Evolutionary conservation across 2,329 filamentous ascomycete genomes (phyloP), one percentile per base, ranked within the genome.

Genomic region (Fusarium camptoceras): DNA sequence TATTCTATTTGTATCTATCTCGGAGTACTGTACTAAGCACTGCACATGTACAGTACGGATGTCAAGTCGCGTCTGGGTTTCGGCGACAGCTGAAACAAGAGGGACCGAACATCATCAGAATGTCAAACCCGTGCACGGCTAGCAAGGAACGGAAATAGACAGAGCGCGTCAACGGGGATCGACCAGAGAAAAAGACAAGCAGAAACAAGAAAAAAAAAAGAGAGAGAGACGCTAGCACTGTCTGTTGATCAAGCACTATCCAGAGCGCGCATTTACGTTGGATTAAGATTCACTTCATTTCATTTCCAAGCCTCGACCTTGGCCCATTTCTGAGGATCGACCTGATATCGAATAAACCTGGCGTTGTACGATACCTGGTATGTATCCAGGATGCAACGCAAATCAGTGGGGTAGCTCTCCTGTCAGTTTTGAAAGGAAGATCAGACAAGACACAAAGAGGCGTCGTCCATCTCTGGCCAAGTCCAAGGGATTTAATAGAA

Each of bases 51-150:
- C 31, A 15, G 31, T 18, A 69, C 27, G 24, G 46, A 69, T 69
- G 62, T 46, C 41, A 56, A 56, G 39, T 66, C 51, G 43, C 44
- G 56, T 70, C 66, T 59, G 37, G 66, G 67, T 53, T 67, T 70
- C 31, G 54, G 62, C 56, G 53, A 70, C 62, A 64, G 67, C 59
- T 70, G 66, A 70, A 70, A 67, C 67, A 54, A 68, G 57, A 67
- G 58, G 48, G 43, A 55, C 61, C 66, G 48, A 67, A 51, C 37
- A 51, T 51, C 51, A 62, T 69, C 51, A 56, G 28, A 70, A 48
- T 69, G 46, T 57, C 48, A 61, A 59, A 49, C 55, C 53, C 53
- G 56, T 55, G 53, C 62, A 70, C 67, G 67, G 66, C 53, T 70
- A n/a, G 49, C 22, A 55, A 41, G 49, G 49, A 41, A 51, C 49